Evolutionary conservation across 805 yeast genomes (phyloP), one percentile per base, ranked within the genome.

Genomic region (Hanseniaspora hatyaiensis): DNA sequence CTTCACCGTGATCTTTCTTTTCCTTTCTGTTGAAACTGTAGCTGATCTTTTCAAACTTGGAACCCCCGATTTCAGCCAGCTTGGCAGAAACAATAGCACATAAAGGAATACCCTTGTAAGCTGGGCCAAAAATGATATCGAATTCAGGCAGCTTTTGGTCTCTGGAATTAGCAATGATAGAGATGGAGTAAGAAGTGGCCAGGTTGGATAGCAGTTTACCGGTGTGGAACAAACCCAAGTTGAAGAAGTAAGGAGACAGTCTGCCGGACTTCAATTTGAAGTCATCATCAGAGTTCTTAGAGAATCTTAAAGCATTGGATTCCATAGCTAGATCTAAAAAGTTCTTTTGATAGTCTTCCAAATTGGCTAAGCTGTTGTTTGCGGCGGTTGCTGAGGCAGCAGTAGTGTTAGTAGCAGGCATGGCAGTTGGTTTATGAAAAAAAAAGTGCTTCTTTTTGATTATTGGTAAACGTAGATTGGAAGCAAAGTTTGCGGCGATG

Each of bases 21-120:
- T 87, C 96, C 68, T 89, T 92, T 65, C 98, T 79, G 72, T 89
- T 89, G 72, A 86, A 89, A n/a, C 96, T 78, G 63, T 88, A 92
- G 39, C 85, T 86, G 41, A 85, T 69, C 51, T 77, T 63, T 44
- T 75, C 77, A 59, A 77, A 87, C 59, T 80, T 79, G 49, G 74
- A 76, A n/a, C 86, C 85, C 51, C 85, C 92, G 55, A 87, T 70
- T 66, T 92, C 97, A 31, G 89, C 92, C 52, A 92, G 72, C 65
- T 92, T 89, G 50, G 92, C 89, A 51, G 83, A 86, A 13, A 96
- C 86, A 52, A 89, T 74, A 4, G 97, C 95, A 46, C 95, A 94
- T 50, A 89, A 72, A 19, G 98, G 94, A 57, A 89, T 89, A 16
- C 98, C 98, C 68, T 92, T 92, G 67, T 89, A 89, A 24, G 98